Conservation (phyloP, 2,329 filamentous ascomycete species). For the Aspergillus vadensis region DNA sequence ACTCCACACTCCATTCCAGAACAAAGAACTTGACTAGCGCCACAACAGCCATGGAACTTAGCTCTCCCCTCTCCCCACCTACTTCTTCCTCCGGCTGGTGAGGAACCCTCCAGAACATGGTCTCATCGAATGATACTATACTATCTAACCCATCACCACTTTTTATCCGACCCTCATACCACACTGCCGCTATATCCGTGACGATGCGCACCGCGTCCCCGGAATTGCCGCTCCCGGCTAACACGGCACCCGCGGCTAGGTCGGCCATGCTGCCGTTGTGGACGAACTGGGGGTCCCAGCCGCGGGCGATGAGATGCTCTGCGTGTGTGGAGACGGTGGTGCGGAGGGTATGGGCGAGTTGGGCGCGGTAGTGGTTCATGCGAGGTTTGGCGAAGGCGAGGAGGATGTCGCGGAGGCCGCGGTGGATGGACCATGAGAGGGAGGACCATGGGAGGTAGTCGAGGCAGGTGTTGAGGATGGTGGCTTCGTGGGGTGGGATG, state of each 20-base stretch:
- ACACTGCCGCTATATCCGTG: conserved; percentile 9
- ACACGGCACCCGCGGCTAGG: conserved; percentile 11
- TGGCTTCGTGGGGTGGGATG: background rate
- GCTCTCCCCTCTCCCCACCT: background rate
- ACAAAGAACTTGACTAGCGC: conserved; percentile 18
- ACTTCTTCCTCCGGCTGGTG: background rate
- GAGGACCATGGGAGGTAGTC: conserved; percentile 3
- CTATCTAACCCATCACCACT: too few species aligned
- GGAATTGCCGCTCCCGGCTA: conserved; percentile 13
- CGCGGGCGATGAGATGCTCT: background rate
- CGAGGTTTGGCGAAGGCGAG: background rate
- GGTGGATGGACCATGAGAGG: background rate
- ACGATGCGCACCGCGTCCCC: conserved; percentile 12
- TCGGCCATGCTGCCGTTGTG: conserved; percentile 4
- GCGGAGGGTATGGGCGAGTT: background rate
- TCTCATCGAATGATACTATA: background rate
- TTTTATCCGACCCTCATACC: background rate
- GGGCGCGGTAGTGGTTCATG: background rate
- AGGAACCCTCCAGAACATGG: background rate
- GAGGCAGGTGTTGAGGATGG: background rate
- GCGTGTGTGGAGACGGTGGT: background rate
- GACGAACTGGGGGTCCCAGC: conserved; percentile 3
- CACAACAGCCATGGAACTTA: conserved; percentile 11
- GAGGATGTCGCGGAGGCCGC: background rate
- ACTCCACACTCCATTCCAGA: conserved; percentile 15